These are phyloP conservation scores for Pythium dissotocum DNA, from an alignment of 352 stramenopile species.

Conservation along the genomic window DNA sequence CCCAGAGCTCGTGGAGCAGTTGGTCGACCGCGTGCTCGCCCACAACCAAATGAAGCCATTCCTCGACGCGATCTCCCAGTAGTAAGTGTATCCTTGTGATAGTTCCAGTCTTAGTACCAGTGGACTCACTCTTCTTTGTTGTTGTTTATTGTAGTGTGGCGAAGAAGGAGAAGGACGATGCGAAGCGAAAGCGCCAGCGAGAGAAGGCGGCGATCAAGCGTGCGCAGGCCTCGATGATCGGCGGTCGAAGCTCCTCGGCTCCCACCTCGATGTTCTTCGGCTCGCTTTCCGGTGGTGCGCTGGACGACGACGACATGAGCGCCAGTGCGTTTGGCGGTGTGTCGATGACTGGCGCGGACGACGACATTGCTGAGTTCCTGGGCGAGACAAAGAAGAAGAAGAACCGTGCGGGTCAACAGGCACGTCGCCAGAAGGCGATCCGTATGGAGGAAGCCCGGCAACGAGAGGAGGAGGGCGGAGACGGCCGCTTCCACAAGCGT, in stretches of 20 bases:
- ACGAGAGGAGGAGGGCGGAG: conserved; percentile 48
- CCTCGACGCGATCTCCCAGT: conserved; percentile 53
- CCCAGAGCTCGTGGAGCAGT: conserved; percentile 32
- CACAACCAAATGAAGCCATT: conserved; percentile 74
- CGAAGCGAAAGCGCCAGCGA: conserved; percentile 57
- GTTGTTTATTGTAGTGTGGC: conserved; percentile 29
- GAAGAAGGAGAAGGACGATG: conserved; percentile 52
- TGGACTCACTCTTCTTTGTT: background rate
- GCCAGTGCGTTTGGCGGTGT: conserved; percentile 29
- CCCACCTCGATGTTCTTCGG: conserved; percentile 77
- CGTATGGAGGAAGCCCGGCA: conserved; percentile 59
- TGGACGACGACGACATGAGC: conserved; percentile 32
- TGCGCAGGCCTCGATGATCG: conserved; percentile 53
- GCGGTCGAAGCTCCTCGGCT: conserved; percentile 50
- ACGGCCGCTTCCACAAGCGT: conserved; percentile 41
- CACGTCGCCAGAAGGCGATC: conserved; percentile 80
- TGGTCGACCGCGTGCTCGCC: conserved; percentile 61
- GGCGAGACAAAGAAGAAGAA: conserved; percentile 87
- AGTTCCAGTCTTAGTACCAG: background rate
- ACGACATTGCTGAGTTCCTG: conserved; percentile 85
- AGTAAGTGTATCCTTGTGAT: conserved; percentile 20
- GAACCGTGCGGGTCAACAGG: conserved; percentile 76
- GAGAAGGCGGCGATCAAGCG: conserved; percentile 71
- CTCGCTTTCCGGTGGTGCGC: conserved; percentile 56
- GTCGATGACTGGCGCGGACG: conserved; percentile 53